Conservation (phyloP, 495 filamentous ascomycete genomes). For the Penicillium salamii region DNA sequence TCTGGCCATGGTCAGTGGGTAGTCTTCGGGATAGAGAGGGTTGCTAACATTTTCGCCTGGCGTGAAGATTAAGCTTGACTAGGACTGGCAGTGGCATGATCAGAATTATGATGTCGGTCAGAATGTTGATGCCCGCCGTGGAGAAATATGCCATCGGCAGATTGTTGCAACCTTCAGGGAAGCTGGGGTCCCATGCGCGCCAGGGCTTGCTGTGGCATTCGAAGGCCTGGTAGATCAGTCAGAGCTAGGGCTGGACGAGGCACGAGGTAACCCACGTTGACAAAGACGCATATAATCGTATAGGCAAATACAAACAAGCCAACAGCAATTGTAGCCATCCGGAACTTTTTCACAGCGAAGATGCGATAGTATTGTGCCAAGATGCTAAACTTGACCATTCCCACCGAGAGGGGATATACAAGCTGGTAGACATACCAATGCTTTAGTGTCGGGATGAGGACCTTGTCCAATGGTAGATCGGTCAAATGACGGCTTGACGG, state of each 20-base stretch:
- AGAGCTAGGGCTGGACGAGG: background rate
- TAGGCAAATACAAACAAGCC: conserved; percentile 11
- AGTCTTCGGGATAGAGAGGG: background rate
- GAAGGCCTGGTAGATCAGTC: conserved; percentile 10
- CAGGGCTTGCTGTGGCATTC: conserved; percentile 20
- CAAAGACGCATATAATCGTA: conserved; percentile 14
- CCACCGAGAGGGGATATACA: conserved; percentile 15
- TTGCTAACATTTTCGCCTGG: conserved; percentile 9
- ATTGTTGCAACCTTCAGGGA: conserved; percentile 14
- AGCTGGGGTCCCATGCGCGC: conserved; percentile 17
- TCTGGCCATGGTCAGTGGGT: background rate
- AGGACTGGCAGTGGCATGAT: conserved; percentile 29
- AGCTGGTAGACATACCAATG: conserved; percentile 21
- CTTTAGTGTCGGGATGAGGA: conserved; percentile 15
- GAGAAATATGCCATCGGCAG: conserved; percentile 13
- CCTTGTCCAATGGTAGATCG: conserved; percentile 3
- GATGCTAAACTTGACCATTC: conserved; percentile 17
- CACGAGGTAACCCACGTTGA: conserved; percentile 5
- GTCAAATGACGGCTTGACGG: conserved; percentile 4
- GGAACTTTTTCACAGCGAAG: conserved; percentile 9
- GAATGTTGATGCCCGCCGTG: conserved; percentile 21
- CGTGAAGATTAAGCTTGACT: conserved; percentile 18
- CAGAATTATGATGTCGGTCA: conserved; percentile 31
- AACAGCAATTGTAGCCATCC: conserved; percentile 3
- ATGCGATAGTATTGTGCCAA: conserved; percentile 18